Evolutionary conservation across 768 basidiomycete species (phyloP), one percentile per base, ranked within the genome.

Genomic region (Leccinum subtestaceum): DNA sequence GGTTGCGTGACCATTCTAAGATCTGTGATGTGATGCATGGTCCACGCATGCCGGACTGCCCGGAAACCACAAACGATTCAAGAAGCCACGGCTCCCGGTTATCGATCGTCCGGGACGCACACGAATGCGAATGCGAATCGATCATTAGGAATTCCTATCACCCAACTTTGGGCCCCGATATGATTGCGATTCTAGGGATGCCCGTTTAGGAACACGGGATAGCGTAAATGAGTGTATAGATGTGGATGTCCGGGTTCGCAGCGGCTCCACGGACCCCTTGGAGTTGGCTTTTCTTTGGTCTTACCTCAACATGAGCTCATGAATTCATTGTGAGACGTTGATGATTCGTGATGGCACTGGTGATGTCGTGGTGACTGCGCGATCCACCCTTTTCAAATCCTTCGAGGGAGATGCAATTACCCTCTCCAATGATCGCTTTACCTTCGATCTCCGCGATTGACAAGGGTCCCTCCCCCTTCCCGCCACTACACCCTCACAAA

Each of bases 371-470:
- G 38, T 38, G 38, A 38, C 17, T 38, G 40, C n/a, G 10, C 17
- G 43, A 45, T 45, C 43, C 19, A 45, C 43, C 19, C 5, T 45
- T 45, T 19, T 45, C 19, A 45, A 45, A 11, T 10, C 5, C 19
- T 11, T 15, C 40, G 23, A 40, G 53, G 52, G 59, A 46, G 60
- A 56, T 61, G 29, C 49, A 11, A 54, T 57, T 62, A 10, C 59
- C 60, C 43, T 21, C 48, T 47, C 9, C 43, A 11, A 31, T 19
- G 50, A 51, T 21, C n/a, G 32, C 7, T 45, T 38, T 45, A 11
- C 19, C 60, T 65, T 72, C 60, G 69, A 72, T 71, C 71, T 72
- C 71, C 71, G 71, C 69, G 70, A 71, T 47, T 49, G 15, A 50
- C 43, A 47, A 38, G 43, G 58, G n/a, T 52, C 46, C 46, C 46